Conservation (phyloP, 345 rosid species). For the Turnera subulata region DNA sequence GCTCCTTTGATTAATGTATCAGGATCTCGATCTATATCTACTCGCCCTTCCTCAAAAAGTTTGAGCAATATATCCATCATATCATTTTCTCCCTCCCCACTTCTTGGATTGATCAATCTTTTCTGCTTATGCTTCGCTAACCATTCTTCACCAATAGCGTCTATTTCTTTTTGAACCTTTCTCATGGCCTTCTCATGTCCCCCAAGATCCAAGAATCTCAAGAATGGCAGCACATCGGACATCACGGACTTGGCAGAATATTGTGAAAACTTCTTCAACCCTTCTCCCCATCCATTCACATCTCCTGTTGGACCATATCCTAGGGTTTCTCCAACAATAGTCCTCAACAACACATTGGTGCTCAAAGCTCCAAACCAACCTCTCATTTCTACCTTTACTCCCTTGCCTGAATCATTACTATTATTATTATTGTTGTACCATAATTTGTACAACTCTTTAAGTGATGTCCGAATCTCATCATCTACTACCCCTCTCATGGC, state of each 20-base stretch:
- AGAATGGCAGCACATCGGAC: slow-evolving; percentile 28
- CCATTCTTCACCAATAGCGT: slow-evolving; percentile 24
- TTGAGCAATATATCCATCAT: slow-evolving; percentile 5
- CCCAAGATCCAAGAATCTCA: slow-evolving; percentile 36
- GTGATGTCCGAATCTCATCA: slow-evolving; percentile 17
- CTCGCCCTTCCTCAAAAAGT: background rate
- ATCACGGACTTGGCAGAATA: slow-evolving; percentile 14
- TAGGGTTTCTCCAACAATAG: slow-evolving; percentile 25
- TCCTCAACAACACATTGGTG: slow-evolving; percentile 22
- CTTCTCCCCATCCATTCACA: slow-evolving; percentile 1
- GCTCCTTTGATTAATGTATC: background rate
- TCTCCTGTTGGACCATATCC: background rate
- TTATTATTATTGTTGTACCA: slow-evolving; percentile 6
- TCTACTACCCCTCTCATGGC: slow-evolving; percentile 21
- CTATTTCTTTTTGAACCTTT: slow-evolving; percentile 19
- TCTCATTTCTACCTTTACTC: slow-evolving; percentile 24
- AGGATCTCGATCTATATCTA: background rate
- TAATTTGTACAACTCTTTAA: slow-evolving; percentile 15
- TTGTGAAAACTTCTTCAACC: slow-evolving; percentile 18
- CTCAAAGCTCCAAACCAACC: slow-evolving; percentile 27
- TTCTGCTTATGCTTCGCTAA: slow-evolving; percentile 37
- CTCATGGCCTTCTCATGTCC: slow-evolving; percentile 30
- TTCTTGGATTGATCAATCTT: background rate
- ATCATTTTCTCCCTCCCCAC: slow-evolving; percentile 1
- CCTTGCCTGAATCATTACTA: background rate